phyloP scores from a whole-genome alignment of 208 protist species.

The Perkinsela sp. region DNA sequence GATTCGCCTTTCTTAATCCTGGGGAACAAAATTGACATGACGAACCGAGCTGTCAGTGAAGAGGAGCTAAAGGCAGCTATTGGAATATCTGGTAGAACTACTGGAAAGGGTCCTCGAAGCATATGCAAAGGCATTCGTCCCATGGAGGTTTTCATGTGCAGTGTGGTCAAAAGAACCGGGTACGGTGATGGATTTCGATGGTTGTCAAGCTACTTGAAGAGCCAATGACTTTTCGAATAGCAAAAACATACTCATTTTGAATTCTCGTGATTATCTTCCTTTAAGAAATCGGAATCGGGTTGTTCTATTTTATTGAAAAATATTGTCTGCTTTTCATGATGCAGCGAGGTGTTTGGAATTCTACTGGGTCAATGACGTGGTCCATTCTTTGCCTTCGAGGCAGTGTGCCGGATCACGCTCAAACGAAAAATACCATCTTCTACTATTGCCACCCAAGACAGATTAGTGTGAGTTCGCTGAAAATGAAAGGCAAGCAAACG shows the following conservation, averaged over 20 bases:
- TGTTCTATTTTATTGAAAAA: no score
- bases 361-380: no score
- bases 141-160: conserved; percentile 98
- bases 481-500: no score
- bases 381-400: no score
- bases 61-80: conserved; percentile 63
- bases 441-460: no score
- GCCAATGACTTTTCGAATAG: conserved; percentile 11
- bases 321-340: no score
- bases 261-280: no score
- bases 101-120: conserved; percentile 60
- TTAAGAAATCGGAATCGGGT: no score
- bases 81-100: conserved; percentile 63
- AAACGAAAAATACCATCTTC: no score
- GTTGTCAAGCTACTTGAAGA: conserved; percentile 70
- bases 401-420: no score
- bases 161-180: conserved; percentile 78
- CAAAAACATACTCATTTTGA: not conserved
- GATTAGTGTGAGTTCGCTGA: no score
- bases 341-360: no score
- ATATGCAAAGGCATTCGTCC: conserved; percentile 49
- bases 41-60: conserved; percentile 60
- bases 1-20: conserved; percentile 93
- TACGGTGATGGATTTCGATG: conserved; percentile 91
- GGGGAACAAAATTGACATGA: conserved; percentile 98